phyloP scores from a whole-genome alignment of 345 rosid genomes.

The Sonneratia caseolaris region DNA sequence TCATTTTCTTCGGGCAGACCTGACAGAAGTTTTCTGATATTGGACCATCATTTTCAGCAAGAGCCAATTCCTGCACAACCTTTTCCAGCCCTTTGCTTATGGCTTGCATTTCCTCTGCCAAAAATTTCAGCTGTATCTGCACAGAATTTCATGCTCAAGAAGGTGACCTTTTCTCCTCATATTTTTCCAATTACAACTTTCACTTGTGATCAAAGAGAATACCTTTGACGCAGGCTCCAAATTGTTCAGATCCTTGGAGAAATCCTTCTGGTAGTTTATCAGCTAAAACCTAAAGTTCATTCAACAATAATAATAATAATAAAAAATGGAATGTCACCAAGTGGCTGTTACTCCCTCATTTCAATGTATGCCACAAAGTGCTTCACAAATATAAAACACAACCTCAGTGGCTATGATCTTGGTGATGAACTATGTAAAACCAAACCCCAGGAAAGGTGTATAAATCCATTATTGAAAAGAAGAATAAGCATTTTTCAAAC shows the following conservation, averaged over 20 bases:
- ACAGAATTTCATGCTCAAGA: slow-evolving; percentile 7
- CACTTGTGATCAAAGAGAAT: slow-evolving; percentile 2
- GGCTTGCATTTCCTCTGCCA: slow-evolving; percentile 99
- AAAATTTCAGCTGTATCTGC: slow-evolving; percentile 81
- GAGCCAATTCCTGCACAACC: slow-evolving; percentile 70
- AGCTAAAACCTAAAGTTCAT: slow-evolving; percentile 57
- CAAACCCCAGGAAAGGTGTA: neutral
- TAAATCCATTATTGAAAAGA: neutral
- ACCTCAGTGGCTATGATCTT: neutral
- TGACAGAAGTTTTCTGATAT: slow-evolving; percentile 54
- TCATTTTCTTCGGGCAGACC: slow-evolving; percentile 25
- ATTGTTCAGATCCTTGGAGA: slow-evolving; percentile 52
- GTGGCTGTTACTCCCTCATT: neutral
- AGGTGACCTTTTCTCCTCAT: neutral
- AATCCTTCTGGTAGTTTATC: slow-evolving; percentile 86
- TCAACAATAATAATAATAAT: neutral
- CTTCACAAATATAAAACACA: neutral
- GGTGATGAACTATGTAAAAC: neutral
- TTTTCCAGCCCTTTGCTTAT: slow-evolving; percentile 93
- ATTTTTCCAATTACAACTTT: neutral
- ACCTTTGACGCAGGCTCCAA: slow-evolving; percentile 82
- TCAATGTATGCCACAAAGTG: neutral
- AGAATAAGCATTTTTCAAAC: neutral
- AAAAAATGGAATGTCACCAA: neutral
- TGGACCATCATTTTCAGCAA: slow-evolving; percentile 80